A percentile compares a stretch with the other conserved stretches of the same genome.
Evolutionary conservation across 202 grass and related monocot genomes (phyloP).

Genomic region (Saccharum hybrid): DNA sequence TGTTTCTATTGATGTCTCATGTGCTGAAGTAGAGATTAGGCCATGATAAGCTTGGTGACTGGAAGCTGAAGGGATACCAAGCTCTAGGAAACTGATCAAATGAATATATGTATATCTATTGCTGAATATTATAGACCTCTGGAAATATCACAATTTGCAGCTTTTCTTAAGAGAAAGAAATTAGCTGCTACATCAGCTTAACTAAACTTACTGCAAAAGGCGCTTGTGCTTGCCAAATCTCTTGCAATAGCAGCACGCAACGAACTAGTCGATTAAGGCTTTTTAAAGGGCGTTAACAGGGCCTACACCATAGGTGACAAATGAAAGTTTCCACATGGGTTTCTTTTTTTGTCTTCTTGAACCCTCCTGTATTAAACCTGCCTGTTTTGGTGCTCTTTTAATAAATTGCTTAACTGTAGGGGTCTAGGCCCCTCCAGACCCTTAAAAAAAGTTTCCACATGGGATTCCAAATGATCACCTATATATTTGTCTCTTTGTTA

Average conservation of each 20-base stretch:
- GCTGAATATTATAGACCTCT: neutral
- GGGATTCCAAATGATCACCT: neutral
- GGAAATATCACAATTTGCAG: neutral
- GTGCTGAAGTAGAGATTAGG: slow-evolving; percentile 19
- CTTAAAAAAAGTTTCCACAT: neutral
- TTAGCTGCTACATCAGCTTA: neutral
- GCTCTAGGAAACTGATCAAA: neutral
- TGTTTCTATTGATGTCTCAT: slow-evolving; percentile 47
- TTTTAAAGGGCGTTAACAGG: neutral
- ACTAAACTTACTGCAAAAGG: neutral
- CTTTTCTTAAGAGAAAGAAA: neutral
- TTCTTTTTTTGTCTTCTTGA: neutral
- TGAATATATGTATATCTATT: neutral
- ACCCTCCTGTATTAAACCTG: too few species aligned
- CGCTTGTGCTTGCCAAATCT: neutral
- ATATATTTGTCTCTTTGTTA: neutral
- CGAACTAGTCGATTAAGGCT: neutral
- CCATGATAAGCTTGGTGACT: neutral
- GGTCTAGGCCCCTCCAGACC: too few species aligned
- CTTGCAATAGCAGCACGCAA: neutral
- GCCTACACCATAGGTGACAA: neutral
- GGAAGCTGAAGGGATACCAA: neutral
- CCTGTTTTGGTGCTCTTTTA: too few species aligned
- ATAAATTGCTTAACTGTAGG: too few species aligned
- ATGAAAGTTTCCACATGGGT: neutral